These are phyloP conservation scores for Microsporum ferrugineum DNA, from an alignment of 2,329 filamentous ascomycete genomes.

Conservation along the genomic window DNA sequence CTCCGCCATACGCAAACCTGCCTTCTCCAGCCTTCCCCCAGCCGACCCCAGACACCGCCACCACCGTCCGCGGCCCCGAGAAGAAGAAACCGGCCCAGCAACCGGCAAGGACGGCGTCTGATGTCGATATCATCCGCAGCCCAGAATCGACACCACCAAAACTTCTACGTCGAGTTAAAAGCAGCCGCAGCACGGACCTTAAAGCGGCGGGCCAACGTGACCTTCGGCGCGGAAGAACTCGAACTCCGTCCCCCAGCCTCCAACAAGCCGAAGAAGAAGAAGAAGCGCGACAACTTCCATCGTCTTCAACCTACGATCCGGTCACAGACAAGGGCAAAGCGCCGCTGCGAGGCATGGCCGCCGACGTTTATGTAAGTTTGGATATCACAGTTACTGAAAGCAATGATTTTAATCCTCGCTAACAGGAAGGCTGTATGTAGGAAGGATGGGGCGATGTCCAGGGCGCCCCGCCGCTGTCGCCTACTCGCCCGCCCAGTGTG, in stretches of 20 bases:
- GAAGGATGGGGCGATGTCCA: slow-evolving; percentile 87
- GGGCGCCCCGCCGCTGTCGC: slow-evolving; percentile 66
- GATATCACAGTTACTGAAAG: not conserved
- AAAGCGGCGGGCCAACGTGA: slow-evolving; percentile 46
- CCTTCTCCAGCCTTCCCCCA: not conserved
- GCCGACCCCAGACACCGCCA: slow-evolving; percentile 31
- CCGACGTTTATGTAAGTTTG: slow-evolving; percentile 76
- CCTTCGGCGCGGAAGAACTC: slow-evolving; percentile 8
- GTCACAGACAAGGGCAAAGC: slow-evolving; percentile 76
- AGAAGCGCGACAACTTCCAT: slow-evolving; percentile 21
- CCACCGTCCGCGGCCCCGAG: slow-evolving; percentile 19
- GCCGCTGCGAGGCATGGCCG: slow-evolving; percentile 68
- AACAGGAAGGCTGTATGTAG: slow-evolving; percentile 37
- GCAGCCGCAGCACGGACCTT: slow-evolving; percentile 63
- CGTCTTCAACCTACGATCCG: slow-evolving; percentile 45
- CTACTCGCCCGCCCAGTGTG: slow-evolving; percentile 83
- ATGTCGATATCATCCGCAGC: not conserved
- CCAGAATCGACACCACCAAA: slow-evolving; percentile 16
- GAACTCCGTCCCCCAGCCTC: slow-evolving; percentile 9
- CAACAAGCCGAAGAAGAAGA: slow-evolving; percentile 25
- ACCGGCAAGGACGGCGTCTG: not conserved
- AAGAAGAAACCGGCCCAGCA: not conserved
- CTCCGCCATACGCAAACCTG: not conserved
- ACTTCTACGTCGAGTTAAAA: slow-evolving; percentile 48
- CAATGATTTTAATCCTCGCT: not conserved